Evolutionary conservation across 805 yeast species (phyloP), one percentile per base, ranked within the genome.

Genomic region (Lachancea waltii): DNA sequence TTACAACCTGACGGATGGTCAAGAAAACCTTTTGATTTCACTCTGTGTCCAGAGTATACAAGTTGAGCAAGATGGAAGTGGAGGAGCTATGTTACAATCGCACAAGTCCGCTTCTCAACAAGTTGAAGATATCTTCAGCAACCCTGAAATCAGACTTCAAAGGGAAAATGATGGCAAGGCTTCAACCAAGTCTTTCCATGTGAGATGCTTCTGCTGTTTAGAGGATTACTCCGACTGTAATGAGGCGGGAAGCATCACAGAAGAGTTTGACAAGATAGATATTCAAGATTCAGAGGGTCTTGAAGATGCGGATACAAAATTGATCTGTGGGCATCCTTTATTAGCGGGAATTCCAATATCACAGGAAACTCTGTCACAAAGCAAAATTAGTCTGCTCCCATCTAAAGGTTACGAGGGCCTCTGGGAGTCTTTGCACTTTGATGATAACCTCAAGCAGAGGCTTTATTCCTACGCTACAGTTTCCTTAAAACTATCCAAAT

Each of bases 351-450:
- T 45, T 13, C 49, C 44, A 10, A 30, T 51, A 15, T 47, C 51
- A 3, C 43, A 33, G 33, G 51, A 55, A 27, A 45, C 50, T 11
- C 20, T 48, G 5, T 35, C 46, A 2, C 37, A 46, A 15, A 38
- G 47, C 3, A 48, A 42, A 8, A 37, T 56, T 1, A 48, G 53
- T 0, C 23, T 44, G 2, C 38, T 65, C 14, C 71, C 72, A 5
- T 49, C 55, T 7, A 38, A 46, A 4, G 39, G 47, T 10, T 47
- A 58, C 9, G 66, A 65, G 23, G 49, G 52, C 5, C 34, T 54
- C 4, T 67, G 72, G 72, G 62, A 59, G 33, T 43, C 59, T 1
- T 46, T 67, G 22, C 51, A 58, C 21, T 61, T 63, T 40, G 62
- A 58, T 6, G 42, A 43, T 5, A 38, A 47, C 24, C 36, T 65